Conservation (phyloP, 2,329 filamentous ascomycete genomes). For the Aspergillus felis region DNA sequence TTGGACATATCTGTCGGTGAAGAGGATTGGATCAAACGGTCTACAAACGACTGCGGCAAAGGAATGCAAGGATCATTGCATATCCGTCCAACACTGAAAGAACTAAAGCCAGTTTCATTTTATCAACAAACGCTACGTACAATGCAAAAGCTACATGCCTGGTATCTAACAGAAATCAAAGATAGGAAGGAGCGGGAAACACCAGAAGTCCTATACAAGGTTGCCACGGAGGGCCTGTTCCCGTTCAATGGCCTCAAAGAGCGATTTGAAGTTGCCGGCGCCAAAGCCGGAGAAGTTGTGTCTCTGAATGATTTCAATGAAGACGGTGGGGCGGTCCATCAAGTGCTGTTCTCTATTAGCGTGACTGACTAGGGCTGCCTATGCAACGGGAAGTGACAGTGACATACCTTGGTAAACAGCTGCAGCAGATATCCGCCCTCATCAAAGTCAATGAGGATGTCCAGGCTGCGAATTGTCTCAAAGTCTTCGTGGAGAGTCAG, state of each 20-base stretch:
- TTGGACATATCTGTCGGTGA: background rate
- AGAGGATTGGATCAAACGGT: background rate
- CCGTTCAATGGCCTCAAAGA: slow-evolving; percentile 93
- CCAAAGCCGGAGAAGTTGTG: slow-evolving; percentile 90
- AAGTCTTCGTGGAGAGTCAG: slow-evolving; percentile 72
- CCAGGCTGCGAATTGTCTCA: slow-evolving; percentile 68
- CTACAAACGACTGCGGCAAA: background rate
- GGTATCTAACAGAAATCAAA: background rate
- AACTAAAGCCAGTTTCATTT: background rate
- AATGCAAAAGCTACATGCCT: slow-evolving; percentile 1
- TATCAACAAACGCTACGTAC: background rate
- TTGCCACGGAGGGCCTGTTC: slow-evolving; percentile 87
- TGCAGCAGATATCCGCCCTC: slow-evolving; percentile 79
- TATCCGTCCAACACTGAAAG: background rate
- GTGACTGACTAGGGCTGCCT: background rate
- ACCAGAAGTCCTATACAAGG: slow-evolving; percentile 41
- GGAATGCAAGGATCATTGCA: background rate
- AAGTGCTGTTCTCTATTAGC: slow-evolving; percentile 53
- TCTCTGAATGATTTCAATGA: slow-evolving; percentile 93
- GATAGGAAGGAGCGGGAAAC: background rate
- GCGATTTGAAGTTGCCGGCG: slow-evolving; percentile 89
- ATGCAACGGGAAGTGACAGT: background rate
- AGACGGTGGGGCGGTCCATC: slow-evolving; percentile 92
- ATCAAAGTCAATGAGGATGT: slow-evolving; percentile 93
- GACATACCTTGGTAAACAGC: slow-evolving; percentile 64